Base-by-base conservation (phyloP, 805 yeast genomes). In the Metschnikowia bowlesiae region DNA sequence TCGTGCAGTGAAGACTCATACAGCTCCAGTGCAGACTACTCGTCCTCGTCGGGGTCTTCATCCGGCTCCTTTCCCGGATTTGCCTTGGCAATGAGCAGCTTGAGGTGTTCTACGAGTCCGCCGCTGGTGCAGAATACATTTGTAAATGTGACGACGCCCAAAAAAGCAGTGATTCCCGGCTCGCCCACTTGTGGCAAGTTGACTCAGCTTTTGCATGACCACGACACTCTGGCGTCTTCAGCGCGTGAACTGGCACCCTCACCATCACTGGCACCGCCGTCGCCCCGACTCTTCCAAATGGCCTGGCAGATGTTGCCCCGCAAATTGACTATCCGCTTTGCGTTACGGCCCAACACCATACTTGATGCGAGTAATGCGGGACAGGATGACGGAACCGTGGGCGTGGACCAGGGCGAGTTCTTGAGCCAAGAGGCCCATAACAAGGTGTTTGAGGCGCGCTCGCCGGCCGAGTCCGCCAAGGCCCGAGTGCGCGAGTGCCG, bases 401-500 rank as follows among this genome's bases (percentile, higher is more conserved):
- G 28, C 22, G 5, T 22, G 22, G 22, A 22, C 5, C 22, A 22
- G 46, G 39, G 46, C 11, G 39, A 43, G 22, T 34, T 43, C 13
- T 16, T 34, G 31, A 39, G 28, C 13, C 26, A 35, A 7, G 39
- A 44, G 26, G 26, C 43, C 18, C 40, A 31, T 22, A 41, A 28
- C 6, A 39, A 39, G 35, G 32, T 31, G 28, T 38, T 26, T 22
- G 45, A 33, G 26, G 31, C 38, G 6, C 13, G 32, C 8, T 5
- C 45, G 10, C 31, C 32, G 45, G 16, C 37, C 10, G 32, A 14
- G 10, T 16, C 29, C 22, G 45, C n/a, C 14, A 47, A 45, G 39
- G 42, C 41, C 9, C 46, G 58, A 26, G 52, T 47, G 36, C 51
- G 61, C 18, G 58, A 56, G 42, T 46, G 41, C 33, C 53, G 61